Base-by-base conservation (phyloP, 768 basidiomycete genomes). In the Tylopilus balloui region DNA sequence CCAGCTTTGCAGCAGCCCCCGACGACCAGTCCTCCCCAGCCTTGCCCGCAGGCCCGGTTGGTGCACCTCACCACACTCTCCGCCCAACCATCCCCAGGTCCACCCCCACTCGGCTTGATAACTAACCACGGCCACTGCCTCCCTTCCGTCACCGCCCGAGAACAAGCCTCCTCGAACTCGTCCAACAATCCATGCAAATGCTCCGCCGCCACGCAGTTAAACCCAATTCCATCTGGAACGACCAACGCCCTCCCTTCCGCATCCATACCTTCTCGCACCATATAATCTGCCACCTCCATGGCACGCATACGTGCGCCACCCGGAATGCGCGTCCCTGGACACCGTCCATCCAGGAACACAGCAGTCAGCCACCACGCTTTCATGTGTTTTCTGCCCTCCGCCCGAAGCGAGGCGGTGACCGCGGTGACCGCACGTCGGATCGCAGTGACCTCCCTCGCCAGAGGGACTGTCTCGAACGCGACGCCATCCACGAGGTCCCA, bases 281-380 rank as follows among this genome's bases (percentile, higher is more conserved):
- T 74, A 10, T 73, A 64, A 13, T 56, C 40, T 23, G 80, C 73
- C 24, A 84, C 68, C 11, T 79, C 71, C n/a, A 53, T 46, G 14
- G 74, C 68, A 2, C 56, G 52, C 20, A 72, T 34, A 12, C 50
- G 54, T 17, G 43, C 60, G 3, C 60, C 66, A 19, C 50, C 63
- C 19, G 60, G 61, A 10, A 46, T 40, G 11, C 58, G 48, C 34
- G 67, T 63, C 51, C 83, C 74, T 0, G 80, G 73, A 48, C 67
- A 79, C 17, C 54, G 51, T 3, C 79, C 80, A 19, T 65, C 62
- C 0, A 83, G 82, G 55, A 79, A 83, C 7, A 87, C 79, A 25
- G 75, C 80, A 41, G 74, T 79, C 49, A 89, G 79, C 86, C 86
- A 91, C 84, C 86, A 91, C 28, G 76, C 77, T 62, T 88, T 88